A percentile compares a stretch with the other conserved stretches of the same genome.
These are phyloP conservation scores for Tetrahymena elliotti DNA, from an alignment of 73 alveolate genomes.

Conservation along the genomic window DNA sequence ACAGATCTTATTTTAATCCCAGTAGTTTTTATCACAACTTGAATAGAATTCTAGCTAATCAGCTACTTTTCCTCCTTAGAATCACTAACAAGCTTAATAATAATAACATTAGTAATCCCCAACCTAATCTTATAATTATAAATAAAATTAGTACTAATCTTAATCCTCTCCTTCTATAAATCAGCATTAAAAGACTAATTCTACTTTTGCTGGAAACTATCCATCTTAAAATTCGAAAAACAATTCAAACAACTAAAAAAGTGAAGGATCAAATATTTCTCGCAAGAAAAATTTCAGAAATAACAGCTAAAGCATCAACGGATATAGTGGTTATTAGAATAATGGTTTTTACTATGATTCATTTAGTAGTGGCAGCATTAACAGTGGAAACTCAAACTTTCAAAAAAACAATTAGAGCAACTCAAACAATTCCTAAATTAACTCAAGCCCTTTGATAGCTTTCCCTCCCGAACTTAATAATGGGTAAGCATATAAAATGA, in stretches of 20 bases:
- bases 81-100: background rate
- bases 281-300: background rate
- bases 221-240: background rate
- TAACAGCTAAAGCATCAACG: background rate
- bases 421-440: background rate
- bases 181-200: background rate
- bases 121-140: background rate
- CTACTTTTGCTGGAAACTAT: background rate
- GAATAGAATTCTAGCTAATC: background rate
- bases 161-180: background rate
- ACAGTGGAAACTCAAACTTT: background rate
- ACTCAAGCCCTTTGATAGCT: background rate
- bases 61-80: background rate
- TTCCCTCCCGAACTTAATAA: background rate
- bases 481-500: background rate
- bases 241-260: background rate
- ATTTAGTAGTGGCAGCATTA: background rate
- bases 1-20: background rate
- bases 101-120: background rate
- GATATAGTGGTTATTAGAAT: background rate
- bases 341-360: background rate
- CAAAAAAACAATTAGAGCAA: background rate
- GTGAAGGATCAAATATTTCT: background rate
- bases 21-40: background rate
- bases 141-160: background rate